These are phyloP conservation scores for Spathaspora gorwiae DNA, from an alignment of 805 yeast species.

Conservation along the genomic window DNA sequence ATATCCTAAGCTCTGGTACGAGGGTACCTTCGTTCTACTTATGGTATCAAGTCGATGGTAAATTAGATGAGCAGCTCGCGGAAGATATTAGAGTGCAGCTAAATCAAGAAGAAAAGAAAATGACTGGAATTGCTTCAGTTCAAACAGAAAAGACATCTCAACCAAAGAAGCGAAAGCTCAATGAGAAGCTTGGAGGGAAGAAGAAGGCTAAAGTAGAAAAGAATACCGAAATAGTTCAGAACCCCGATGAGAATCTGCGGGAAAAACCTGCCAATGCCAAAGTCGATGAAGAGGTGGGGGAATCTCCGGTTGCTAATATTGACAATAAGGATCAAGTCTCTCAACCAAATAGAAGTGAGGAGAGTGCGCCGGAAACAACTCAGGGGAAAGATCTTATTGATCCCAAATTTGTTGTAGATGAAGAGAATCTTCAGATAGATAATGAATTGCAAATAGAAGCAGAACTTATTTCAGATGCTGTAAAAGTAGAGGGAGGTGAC, in stretches of 20 bases:
- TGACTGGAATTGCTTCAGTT: slow-evolving; percentile 28
- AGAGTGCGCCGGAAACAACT: background rate
- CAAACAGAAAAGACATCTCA: slow-evolving; percentile 10
- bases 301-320: background rate
- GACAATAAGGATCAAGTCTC: background rate
- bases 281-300: background rate
- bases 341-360: background rate
- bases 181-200: slow-evolving; percentile 18
- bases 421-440: background rate
- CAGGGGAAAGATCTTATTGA: background rate
- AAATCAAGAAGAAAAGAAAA: slow-evolving; percentile 48
- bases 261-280: background rate
- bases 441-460: background rate
- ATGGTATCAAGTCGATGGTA: slow-evolving; percentile 83
- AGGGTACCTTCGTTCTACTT: slow-evolving; percentile 59
- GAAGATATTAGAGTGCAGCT: slow-evolving; percentile 59
- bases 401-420: background rate
- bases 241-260: slow-evolving; percentile 11
- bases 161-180: slow-evolving; percentile 31
- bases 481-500: background rate
- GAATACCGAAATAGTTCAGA: slow-evolving; percentile 18
- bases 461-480: background rate
- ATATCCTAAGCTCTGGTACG: slow-evolving; percentile 54
- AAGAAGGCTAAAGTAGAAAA: slow-evolving; percentile 13
- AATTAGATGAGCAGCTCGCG: slow-evolving; percentile 61